Evolutionary conservation across 129 eudicot species (phyloP).

Genomic region (Helichrysum umbraculigerum): DNA sequence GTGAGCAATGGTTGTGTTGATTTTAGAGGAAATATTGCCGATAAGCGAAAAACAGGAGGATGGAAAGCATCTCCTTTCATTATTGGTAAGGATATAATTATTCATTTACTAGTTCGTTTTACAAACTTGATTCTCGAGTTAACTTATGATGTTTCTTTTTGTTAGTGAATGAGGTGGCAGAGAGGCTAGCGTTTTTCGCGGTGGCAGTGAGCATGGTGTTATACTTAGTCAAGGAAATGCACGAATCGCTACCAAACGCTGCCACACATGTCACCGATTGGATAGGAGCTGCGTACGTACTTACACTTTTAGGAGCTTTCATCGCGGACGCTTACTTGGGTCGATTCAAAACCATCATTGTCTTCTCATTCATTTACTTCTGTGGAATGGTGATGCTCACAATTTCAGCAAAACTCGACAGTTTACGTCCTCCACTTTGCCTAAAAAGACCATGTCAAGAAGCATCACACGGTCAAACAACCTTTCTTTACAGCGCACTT

Average conservation of each 20-base stretch:
- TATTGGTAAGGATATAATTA: conserved; percentile 40
- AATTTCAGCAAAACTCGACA: conserved; percentile 57
- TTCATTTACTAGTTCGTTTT: background rate
- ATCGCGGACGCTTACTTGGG: conserved; percentile 91
- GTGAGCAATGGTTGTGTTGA: conserved; percentile 65
- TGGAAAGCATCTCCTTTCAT: conserved; percentile 78
- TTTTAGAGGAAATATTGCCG: conserved; percentile 56
- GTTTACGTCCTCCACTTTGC: conserved; percentile 70
- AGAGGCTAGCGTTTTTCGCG: conserved; percentile 74
- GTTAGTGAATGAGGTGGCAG: conserved; percentile 80
- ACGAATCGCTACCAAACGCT: conserved; percentile 69
- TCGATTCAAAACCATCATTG: conserved; percentile 68
- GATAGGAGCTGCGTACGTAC: conserved; percentile 81
- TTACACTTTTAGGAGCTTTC: conserved; percentile 79
- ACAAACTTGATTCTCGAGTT: background rate
- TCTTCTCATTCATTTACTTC: conserved; percentile 70
- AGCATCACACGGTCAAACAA: conserved; percentile 50
- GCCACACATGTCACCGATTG: conserved; percentile 85
- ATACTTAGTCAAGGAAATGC: conserved; percentile 63
- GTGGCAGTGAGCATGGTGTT: conserved; percentile 76
- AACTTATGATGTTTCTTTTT: background rate
- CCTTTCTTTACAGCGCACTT: conserved; percentile 63
- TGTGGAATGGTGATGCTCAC: conserved; percentile 81
- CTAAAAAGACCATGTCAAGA: conserved; percentile 56
- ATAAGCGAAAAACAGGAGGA: conserved; percentile 69